These are phyloP conservation scores for Sporothrix euskadiensis DNA, from an alignment of 2,329 filamentous ascomycete genomes.

Conservation along the genomic window DNA sequence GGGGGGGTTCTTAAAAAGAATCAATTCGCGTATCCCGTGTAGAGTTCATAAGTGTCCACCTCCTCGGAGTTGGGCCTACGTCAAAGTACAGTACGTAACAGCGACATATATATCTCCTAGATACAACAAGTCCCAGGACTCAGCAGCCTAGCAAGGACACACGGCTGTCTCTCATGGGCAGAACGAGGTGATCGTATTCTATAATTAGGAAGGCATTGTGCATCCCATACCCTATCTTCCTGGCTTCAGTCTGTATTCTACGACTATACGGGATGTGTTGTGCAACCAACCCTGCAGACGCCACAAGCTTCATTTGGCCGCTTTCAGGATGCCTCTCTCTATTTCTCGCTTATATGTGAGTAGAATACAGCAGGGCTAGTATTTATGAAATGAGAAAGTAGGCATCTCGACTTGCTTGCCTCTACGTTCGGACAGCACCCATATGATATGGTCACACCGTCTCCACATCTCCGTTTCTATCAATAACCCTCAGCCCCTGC, in stretches of 20 bases:
- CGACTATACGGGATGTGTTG: neutral
- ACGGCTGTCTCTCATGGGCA: neutral
- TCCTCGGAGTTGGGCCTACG: neutral
- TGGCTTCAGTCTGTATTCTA: neutral
- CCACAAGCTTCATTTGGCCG: neutral
- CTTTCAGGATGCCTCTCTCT: neutral
- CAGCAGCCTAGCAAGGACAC: neutral
- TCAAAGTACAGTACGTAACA: neutral
- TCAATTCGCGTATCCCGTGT: neutral
- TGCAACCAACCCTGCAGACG: neutral
- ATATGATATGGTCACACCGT: neutral
- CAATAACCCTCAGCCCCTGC: neutral
- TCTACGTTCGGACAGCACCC: too few relatives aligned
- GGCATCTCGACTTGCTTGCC: neutral
- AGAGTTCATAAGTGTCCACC: neutral
- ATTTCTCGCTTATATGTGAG: neutral
- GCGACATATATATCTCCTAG: neutral
- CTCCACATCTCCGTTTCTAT: neutral
- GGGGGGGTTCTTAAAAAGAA: too few relatives aligned
- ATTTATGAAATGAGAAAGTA: neutral
- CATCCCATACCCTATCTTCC: neutral
- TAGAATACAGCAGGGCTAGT: neutral
- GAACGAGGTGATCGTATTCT: neutral
- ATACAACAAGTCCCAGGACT: neutral
- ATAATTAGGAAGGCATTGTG: neutral